A percentile compares a stretch with the other conserved stretches of the same genome.
Conservation (phyloP, 1,284 basidiomycete species). For the Leccinum huronense region DNA sequence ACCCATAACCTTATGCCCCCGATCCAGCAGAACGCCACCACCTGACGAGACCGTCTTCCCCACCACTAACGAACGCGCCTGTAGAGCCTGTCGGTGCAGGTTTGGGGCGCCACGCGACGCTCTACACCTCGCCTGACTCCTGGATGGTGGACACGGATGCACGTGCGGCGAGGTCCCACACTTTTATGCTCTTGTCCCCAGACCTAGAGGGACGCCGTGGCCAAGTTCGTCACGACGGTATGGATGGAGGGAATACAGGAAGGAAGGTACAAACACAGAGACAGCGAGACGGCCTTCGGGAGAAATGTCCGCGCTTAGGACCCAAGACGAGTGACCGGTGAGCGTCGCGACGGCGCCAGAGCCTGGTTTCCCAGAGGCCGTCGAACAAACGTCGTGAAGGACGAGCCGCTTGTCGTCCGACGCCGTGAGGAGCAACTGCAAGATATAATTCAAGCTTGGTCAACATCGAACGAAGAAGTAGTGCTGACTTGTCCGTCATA, state of each 20-base stretch:
- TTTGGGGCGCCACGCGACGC: conserved; percentile 77
- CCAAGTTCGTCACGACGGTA: neutral
- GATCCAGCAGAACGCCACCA: conserved; percentile 74
- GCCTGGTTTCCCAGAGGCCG: conserved; percentile 56
- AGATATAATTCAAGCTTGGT: conserved; percentile 4
- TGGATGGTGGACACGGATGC: conserved; percentile 75
- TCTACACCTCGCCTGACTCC: conserved; percentile 83
- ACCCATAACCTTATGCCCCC: conserved; percentile 11
- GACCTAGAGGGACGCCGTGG: conserved; percentile 46
- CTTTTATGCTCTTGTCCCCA: conserved; percentile 81
- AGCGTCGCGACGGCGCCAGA: conserved; percentile 79
- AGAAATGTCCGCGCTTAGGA: conserved; percentile 74
- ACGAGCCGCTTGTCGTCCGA: conserved; percentile 87
- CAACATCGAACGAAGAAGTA: conserved; percentile 16
- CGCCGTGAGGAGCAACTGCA: conserved; percentile 77
- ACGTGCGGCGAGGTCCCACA: conserved; percentile 84
- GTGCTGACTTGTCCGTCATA: conserved; percentile 60
- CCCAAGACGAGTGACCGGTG: conserved; percentile 85
- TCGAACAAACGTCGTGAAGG: conserved; percentile 76
- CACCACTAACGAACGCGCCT: conserved; percentile 75
- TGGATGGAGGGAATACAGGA: neutral
- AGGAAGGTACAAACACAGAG: conserved; percentile 61
- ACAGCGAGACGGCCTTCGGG: conserved; percentile 75
- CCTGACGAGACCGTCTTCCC: conserved; percentile 74
- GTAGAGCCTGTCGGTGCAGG: conserved; percentile 51